A percentile compares a stretch with the other conserved stretches of the same genome.
These are phyloP conservation scores for Anthoceros angustus DNA, from an alignment of 225 moss, liverwort and hornwort species.

Conservation along the genomic window DNA sequence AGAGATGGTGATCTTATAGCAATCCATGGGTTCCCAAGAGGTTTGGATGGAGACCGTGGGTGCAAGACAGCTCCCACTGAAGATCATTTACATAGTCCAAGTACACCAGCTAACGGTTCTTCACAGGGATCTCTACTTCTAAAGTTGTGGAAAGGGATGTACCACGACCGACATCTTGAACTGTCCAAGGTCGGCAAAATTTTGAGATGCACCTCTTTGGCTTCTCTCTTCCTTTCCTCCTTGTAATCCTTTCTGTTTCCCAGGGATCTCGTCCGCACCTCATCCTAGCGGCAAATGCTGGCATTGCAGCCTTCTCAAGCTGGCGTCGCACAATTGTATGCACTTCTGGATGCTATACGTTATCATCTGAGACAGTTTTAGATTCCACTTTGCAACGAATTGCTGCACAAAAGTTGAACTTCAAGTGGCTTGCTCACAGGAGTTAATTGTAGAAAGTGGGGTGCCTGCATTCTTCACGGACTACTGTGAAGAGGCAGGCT, in stretches of 20 bases:
- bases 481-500: conserved; percentile 84
- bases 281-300: conserved; percentile 76
- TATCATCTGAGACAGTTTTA: background rate
- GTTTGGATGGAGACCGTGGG: conserved; percentile 31
- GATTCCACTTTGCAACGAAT: background rate
- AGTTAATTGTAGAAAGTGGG: conserved; percentile 19
- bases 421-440: conserved; percentile 9
- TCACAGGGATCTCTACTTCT: conserved; percentile 16
- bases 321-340: conserved; percentile 49
- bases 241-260: background rate
- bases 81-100: background rate
- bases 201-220: background rate
- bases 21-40: conserved; percentile 23
- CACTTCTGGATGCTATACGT: background rate
- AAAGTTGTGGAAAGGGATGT: conserved; percentile 57
- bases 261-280: conserved; percentile 34
- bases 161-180: conserved; percentile 50
- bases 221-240: background rate
- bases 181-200: conserved; percentile 6
- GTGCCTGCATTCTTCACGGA: conserved; percentile 59
- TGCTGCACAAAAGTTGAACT: background rate
- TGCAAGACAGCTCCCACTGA: conserved; percentile 20
- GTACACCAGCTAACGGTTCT: background rate
- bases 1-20: conserved; percentile 38
- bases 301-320: conserved; percentile 63